Percentiles rank a stretch among this genome's conserved stretches.
Evolutionary conservation across 73 alveolate species (phyloP).

Genomic region (Paramecium caudatum): DNA sequence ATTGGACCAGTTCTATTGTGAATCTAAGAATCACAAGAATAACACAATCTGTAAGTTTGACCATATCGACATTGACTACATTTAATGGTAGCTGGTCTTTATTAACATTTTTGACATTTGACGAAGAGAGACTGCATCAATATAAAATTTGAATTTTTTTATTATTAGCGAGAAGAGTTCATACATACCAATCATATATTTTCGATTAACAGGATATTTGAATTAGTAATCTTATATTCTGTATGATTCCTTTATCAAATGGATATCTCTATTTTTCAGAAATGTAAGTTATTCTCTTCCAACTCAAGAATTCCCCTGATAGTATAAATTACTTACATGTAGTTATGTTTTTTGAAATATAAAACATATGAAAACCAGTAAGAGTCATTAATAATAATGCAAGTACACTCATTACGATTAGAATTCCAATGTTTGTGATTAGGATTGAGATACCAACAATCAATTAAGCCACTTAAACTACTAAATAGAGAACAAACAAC

Average conservation of each 20-base stretch:
- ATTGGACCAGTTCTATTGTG: constrained; percentile 68
- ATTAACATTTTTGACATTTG: constrained; percentile 57
- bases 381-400: neutral
- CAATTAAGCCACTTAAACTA: neutral
- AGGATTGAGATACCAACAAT: neutral
- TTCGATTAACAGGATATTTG: neutral
- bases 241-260: constrained; percentile 52
- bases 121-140: constrained; percentile 68
- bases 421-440: neutral
- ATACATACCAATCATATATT: constrained; percentile 50
- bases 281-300: constrained; percentile 26
- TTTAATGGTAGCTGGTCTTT: constrained; percentile 66
- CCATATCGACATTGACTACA: constrained; percentile 62
- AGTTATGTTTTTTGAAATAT: constrained; percentile 27
- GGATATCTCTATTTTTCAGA: neutral
- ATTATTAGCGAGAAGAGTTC: too few relatives aligned
- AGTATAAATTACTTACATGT: constrained; percentile 41
- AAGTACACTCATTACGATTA: neutral
- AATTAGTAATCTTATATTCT: neutral
- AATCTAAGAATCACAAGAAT: constrained; percentile 66
- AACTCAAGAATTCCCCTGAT: constrained; percentile 67
- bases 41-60: constrained; percentile 47
- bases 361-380: constrained; percentile 5
- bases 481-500: neutral
- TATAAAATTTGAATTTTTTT: too few relatives aligned